Conservation (phyloP, 768 basidiomycete genomes). For the Panaeolus papilionaceus region DNA sequence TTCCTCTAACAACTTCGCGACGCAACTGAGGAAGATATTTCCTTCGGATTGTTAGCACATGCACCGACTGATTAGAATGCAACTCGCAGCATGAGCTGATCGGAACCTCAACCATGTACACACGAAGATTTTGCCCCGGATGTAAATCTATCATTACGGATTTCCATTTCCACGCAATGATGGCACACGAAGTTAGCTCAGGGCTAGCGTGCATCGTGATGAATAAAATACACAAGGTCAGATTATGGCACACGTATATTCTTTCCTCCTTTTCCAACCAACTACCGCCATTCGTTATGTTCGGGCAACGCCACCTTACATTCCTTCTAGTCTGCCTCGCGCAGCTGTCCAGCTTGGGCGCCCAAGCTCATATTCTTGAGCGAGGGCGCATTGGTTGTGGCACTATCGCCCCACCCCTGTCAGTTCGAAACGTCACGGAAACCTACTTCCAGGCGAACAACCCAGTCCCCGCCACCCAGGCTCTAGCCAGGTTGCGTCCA, state of each 20-base stretch:
- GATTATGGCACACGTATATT: neutral
- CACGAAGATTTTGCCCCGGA: neutral
- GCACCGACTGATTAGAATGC: neutral
- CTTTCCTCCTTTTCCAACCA: neutral
- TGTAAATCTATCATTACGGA: neutral
- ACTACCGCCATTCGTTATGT: slow-evolving; percentile 12
- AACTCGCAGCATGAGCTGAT: neutral
- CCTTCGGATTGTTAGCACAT: neutral
- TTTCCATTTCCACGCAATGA: neutral
- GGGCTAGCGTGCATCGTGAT: neutral
- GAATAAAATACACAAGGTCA: neutral
- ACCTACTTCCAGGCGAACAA: slow-evolving; percentile 11
- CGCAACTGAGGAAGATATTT: neutral
- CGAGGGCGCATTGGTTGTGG: neutral
- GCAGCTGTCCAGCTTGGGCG: neutral
- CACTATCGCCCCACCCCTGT: neutral
- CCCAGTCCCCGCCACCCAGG: neutral
- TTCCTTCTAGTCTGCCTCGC: slow-evolving; percentile 13
- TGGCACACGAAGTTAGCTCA: neutral
- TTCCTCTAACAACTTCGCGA: no score
- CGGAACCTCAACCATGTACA: neutral
- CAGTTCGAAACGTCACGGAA: neutral
- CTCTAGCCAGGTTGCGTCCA: neutral
- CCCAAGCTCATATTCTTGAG: neutral
- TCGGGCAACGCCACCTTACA: slow-evolving; percentile 5